Evolutionary conservation across 192 early-diverging fungal genomes (phyloP).

Genomic region (Coemansia biformis): DNA sequence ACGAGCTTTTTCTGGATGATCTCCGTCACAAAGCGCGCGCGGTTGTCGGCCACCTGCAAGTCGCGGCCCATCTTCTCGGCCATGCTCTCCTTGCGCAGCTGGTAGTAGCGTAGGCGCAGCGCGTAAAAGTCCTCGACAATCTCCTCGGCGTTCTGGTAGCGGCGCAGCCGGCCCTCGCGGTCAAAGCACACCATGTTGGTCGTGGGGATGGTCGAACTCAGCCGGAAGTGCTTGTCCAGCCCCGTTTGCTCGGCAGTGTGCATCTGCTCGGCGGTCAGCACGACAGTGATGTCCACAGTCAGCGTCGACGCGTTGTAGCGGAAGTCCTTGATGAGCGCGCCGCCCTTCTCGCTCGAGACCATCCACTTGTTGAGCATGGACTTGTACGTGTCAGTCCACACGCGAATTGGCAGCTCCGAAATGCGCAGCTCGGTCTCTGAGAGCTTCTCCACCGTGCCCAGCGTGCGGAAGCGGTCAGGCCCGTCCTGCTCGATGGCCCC

Average conservation of each 20-base stretch:
- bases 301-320: constrained; percentile 51
- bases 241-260: constrained; percentile 68
- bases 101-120: constrained; percentile 76
- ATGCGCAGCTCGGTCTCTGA: constrained; percentile 76
- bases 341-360: constrained; percentile 63
- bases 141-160: constrained; percentile 69
- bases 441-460: constrained; percentile 63
- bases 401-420: constrained; percentile 81
- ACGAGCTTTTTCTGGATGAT: constrained; percentile 78
- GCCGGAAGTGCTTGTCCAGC: constrained; percentile 77
- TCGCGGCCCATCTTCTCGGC: constrained; percentile 61
- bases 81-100: constrained; percentile 77
- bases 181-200: constrained; percentile 96
- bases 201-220: constrained; percentile 64
- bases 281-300: constrained; percentile 33
- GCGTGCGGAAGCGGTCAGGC: constrained; percentile 59
- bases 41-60: constrained; percentile 69
- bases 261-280: constrained; percentile 51
- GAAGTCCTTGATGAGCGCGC: constrained; percentile 58
- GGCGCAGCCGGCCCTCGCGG: constrained; percentile 73
- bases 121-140: constrained; percentile 87
- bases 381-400: constrained; percentile 89
- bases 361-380: constrained; percentile 75
- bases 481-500: constrained; percentile 63
- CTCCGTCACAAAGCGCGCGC: constrained; percentile 82